Base-by-base conservation (phyloP, 2,329 filamentous ascomycete species). In the Phialophora verrucosa region DNA sequence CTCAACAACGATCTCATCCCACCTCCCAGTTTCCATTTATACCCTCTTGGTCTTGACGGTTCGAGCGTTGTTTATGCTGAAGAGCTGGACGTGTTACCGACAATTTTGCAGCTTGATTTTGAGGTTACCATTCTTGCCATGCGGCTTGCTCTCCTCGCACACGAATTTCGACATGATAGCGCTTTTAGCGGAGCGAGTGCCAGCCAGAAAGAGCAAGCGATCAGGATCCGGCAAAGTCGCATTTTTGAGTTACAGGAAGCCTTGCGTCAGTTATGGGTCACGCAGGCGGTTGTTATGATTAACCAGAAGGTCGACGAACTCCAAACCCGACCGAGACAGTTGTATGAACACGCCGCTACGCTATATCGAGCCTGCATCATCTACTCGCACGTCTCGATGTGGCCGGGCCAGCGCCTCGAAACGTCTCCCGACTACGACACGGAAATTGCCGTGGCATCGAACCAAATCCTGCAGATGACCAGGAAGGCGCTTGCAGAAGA, bases 341-440 rank as follows among this genome's bases (percentile, higher is more conserved):
- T 79, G 59, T 78, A 83, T 64, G 80, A 84, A 62, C 80, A 82
- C 72, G 82, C 80, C 2, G 75, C 78, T 42, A 73, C 83, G 8
- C 77, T 86, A 12, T 85, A 83, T 73, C 82, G 84, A 68, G 78
- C 78, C 23, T 81, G 79, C 51, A 77, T 83, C 20, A 78, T 87
- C 59, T 86, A 85, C 72, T 80, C 81, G n/a, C 81, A 83, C 63
- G 85, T 82, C 4, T 83, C 80, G 70, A 83, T 87, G 79, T 85
- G 81, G 77, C 78, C 80, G 2, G 75, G 77, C 4, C 84, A 87
- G 73, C 74, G 78, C 1, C 70, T 78, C 10, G 77, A 82, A 25
- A 78, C 76, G 1, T 76, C 74, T 8, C 75, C 77, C 17, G 73
- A 76, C 17, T 73, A 78, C 23, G 73, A 78, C 38, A 69, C 74